phyloP scores from a whole-genome alignment of 495 filamentous ascomycete genomes.

The Penicillium nucicola region DNA sequence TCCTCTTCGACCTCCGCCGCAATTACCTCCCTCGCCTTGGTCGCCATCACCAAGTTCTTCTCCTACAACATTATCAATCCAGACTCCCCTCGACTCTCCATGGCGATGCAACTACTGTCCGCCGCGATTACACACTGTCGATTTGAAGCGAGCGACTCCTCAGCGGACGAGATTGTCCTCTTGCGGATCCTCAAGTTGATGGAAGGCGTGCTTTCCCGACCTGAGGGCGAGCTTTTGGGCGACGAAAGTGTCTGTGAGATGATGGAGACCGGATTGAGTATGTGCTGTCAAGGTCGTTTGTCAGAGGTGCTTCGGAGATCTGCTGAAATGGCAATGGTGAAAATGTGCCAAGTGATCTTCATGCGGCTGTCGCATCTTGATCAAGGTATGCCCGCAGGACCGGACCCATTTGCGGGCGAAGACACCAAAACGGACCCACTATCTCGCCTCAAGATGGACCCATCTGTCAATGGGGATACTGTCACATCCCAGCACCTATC shows the following conservation, averaged over 20 bases:
- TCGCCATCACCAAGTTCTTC: conserved; percentile 97
- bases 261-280: conserved; percentile 98
- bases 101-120: conserved; percentile 92
- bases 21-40: conserved; percentile 89
- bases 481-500: conserved; percentile 48
- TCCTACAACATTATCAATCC: conserved; percentile 86
- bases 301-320: conserved; percentile 88
- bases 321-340: conserved; percentile 95
- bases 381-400: conserved; percentile 60
- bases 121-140: conserved; percentile 96
- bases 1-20: conserved; percentile 94
- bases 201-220: conserved; percentile 94
- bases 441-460: conserved; percentile 75
- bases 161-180: conserved; percentile 92
- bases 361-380: conserved; percentile 85
- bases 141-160: conserved; percentile 93
- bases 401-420: conserved; percentile 50
- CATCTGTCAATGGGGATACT: conserved; percentile 71
- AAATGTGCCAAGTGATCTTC: conserved; percentile 98
- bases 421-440: conserved; percentile 50
- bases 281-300: conserved; percentile 91
- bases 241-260: conserved; percentile 98
- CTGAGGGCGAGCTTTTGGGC: conserved; percentile 84
- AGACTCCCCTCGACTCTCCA: conserved; percentile 76
- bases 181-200: conserved; percentile 93